Evolutionary conservation across 2,329 filamentous ascomycete genomes (phyloP).

Genomic region (Diaporthe sp.): DNA sequence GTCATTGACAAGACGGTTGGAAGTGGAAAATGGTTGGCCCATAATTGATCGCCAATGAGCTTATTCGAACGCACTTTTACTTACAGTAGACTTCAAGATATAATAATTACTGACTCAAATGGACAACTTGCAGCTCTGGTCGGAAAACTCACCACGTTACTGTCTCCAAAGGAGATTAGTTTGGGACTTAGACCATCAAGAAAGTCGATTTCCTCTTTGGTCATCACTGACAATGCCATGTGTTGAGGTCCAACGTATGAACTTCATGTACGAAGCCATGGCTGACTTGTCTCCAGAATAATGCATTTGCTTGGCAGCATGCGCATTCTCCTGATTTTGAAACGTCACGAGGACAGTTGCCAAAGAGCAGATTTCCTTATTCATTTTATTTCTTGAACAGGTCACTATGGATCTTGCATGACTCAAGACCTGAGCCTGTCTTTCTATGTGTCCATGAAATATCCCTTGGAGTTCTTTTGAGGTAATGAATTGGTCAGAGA

Average conservation of each 20-base stretch:
- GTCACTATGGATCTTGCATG: slow-evolving; percentile 6
- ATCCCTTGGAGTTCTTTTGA: slow-evolving; percentile 15
- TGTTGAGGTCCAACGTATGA: neutral
- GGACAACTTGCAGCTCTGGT: neutral
- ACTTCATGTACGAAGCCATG: neutral
- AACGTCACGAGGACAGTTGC: neutral
- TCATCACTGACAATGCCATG: neutral
- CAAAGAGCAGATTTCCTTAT: neutral
- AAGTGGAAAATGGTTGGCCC: neutral
- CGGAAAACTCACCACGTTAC: neutral
- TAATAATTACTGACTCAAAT: slow-evolving; percentile 4
- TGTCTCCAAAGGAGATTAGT: neutral
- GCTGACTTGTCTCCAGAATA: neutral
- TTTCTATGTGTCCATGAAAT: slow-evolving; percentile 8
- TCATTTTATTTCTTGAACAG: slow-evolving; percentile 4
- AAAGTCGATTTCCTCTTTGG: neutral
- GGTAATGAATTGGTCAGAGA: slow-evolving; percentile 9
- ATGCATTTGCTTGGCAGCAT: neutral
- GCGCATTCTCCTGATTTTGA: neutral
- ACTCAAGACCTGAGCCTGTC: neutral
- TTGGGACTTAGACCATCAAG: neutral
- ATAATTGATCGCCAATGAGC: neutral
- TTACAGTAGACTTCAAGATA: neutral
- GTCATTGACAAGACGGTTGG: neutral
- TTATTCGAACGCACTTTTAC: neutral